Evolutionary conservation across 495 filamentous ascomycete genomes (phyloP), one percentile per base, ranked within the genome.

Genomic region (Margaritispora aquatica): DNA sequence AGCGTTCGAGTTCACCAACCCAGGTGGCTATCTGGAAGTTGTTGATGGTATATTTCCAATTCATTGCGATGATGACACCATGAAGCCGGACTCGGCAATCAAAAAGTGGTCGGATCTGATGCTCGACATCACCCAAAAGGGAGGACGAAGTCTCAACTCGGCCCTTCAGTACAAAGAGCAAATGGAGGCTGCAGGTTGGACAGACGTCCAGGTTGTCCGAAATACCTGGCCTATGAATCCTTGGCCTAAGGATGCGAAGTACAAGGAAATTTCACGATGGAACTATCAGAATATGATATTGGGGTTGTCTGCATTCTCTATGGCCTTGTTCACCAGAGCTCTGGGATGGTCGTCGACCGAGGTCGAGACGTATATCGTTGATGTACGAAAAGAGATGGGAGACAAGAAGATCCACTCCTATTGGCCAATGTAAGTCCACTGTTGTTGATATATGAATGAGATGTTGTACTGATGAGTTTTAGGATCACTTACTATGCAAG

Each of bases 171-270:
- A 63, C 17, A 65, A 66, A 51, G 57, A 74, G 53, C 58, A 65
- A 2, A 68, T 83, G 61, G 72, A 74, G 48, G 73, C 74, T 5
- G 74, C 71, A 10, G 83, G 85, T 0, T 89, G 85, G 62, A 71
- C 77, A n/a, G 78, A 85, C 60, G 75, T 86, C n/a, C 61, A 78
- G 17, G 72, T 81, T 59, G 65, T 66, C 23, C 36, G 74, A 5
- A 71, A 70, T 50, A 82, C 82, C 63, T 69, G 80, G 21, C 86
- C 85, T 2, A 73, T 73, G 64, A 79, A 77, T 60, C 70, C 71
- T 17, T 62, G 60, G 60, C 60, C 60, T 2, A 51, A 51, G 19
- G 75, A 84, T 53, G 63, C 62, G 38, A 69, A 71, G 22, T 55
- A 73, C 48, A 62, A 76, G 72, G 61, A 62, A 31, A 3, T 54